Base-by-base conservation (phyloP, 805 yeast species). In the Sugiyamaella chiloensis region DNA sequence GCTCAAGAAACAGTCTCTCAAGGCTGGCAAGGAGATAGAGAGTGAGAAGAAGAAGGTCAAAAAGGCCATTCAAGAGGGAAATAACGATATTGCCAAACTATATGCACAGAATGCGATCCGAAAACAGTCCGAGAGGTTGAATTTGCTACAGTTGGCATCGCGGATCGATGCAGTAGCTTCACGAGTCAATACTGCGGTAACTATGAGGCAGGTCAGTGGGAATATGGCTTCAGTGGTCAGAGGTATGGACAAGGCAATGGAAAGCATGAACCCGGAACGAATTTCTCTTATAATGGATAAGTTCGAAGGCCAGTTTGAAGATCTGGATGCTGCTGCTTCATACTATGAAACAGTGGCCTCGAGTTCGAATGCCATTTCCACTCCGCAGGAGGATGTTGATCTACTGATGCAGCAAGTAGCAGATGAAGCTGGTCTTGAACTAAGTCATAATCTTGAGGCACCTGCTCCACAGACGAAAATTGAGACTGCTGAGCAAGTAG, bases 81-180 rank as follows among this genome's bases (percentile, higher is more conserved):
- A 85, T 63, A 85, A 83, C 58, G 99, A 93, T 62, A 89, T 93
- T 52, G 98, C 98, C 0, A 85, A 81, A 62, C 76, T 93, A 39
- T 91, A 93, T 60, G 99, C 99, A 0, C 95, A 90, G 56, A 93
- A 90, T 67, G 96, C 98, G 31, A 88, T 95, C 37, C 77, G 99
- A 43, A 93, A 93, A 66, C 76, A 85, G 40, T 86, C 85, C 59
- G 99, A 93, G 65, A 72, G 91, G 53, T 72, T 91, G 45, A 91
- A 85, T 61, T 68, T 93, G 46, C 70, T 93, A 45, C 75, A 91
- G 55, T 71, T 93, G 49, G 85, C 96, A 0, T 87, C 96, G 0
- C 70, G 97, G 49, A 87, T 93, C 17, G 99, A 93, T 67, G 91
- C 98, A 0, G 99, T 93, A 20, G 95, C 98, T 0, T 84, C 95